Base-by-base conservation (phyloP, 73 alveolate species). In the Stentor coeruleus region DNA sequence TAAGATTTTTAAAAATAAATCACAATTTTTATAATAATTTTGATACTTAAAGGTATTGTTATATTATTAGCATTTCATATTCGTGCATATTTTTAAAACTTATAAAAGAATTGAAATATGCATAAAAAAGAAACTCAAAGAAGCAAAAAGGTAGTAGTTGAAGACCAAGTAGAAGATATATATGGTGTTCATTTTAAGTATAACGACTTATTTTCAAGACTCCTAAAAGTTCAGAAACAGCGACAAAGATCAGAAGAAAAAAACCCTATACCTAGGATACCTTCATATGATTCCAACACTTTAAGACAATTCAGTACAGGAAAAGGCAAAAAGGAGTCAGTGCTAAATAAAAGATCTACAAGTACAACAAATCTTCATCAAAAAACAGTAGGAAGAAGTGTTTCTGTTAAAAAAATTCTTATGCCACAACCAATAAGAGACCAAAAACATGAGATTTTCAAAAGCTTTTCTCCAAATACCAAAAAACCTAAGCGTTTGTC, bases 131-230 rank as follows among this genome's bases (percentile, higher is more conserved):
- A 49, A 49, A 20, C 66, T 20, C 28, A 6, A 11, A 49, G 20
- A 49, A 20, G 28, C 6, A 49, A 49, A 49, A 49, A 49, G 20
- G 28, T 11, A 49, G 28, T 11, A 20, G 20, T 20, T 49, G 79
- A 66, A 31, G 40, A 20, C n/a, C n/a, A 20, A 66, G 79, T 66
- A 0, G 79, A 66, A 20, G 79, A 66, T 40, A 66, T 20, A 26
- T 66, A 66, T 31, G 79, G 79, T 26, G 79, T 66, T 31, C 79
- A 66, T 40, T 66, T 66, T 40, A 66, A 66, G 41, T 66, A 66
- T 2, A 26, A 66, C n/a, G 79, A 66, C 37, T 40, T 66, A 1
- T 66, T 66, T 33, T 26, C 42, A 28, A 37, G 79, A 20, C 79
- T 66, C 2, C 11, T 66, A 31, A 31, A 20, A 66, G 79, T 66